These are phyloP conservation scores for Stentor roeselii DNA, from an alignment of 73 alveolate species.

Conservation along the genomic window DNA sequence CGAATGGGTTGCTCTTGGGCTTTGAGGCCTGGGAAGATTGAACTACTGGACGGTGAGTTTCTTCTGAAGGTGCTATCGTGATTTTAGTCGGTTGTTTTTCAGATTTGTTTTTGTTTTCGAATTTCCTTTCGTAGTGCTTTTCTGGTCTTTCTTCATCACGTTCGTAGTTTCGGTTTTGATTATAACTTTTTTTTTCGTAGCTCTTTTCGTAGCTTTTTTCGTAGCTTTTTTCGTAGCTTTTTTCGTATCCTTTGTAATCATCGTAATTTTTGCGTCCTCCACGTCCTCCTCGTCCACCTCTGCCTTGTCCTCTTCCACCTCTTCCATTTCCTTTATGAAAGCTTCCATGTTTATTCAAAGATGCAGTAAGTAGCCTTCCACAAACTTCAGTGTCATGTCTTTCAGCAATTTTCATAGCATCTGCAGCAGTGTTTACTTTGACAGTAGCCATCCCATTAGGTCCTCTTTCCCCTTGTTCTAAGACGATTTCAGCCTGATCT, in stretches of 20 bases:
- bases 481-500: not conserved
- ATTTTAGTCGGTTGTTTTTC: not conserved
- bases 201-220: not conserved
- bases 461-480: not conserved
- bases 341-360: not conserved
- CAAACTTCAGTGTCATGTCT: not conserved
- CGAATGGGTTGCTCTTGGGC: constrained; percentile 12
- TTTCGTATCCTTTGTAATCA: not conserved
- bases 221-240: not conserved
- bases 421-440: not conserved
- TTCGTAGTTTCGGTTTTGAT: not conserved
- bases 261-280: not conserved
- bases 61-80: not conserved
- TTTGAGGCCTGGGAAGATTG: not conserved
- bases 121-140: not conserved
- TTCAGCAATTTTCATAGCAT: not conserved
- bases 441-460: not conserved
- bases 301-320: not conserved
- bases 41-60: not conserved
- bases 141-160: not conserved
- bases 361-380: not conserved
- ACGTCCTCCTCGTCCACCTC: not conserved
- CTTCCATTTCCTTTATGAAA: not conserved
- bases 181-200: not conserved
- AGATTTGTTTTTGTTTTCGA: not conserved